Evolutionary conservation across 2,329 filamentous ascomycete genomes (phyloP), one percentile per base, ranked within the genome.

Genomic region (Fusarium decemcellulare): DNA sequence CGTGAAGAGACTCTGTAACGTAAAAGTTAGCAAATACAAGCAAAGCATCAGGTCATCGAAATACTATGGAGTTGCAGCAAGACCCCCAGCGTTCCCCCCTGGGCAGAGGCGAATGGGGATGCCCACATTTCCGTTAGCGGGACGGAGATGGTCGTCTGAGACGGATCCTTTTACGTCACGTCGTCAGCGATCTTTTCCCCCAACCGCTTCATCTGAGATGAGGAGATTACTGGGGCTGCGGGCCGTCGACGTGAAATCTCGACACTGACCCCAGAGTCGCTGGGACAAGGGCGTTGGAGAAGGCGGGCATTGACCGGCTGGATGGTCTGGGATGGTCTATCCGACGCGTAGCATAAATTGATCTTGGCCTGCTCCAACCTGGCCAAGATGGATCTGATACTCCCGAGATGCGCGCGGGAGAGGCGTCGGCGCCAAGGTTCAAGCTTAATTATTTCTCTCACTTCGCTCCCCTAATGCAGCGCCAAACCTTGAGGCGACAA

Each of bases 1-100:
- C 52, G 53, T 48, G 39, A 43, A 54, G 27, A 39, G 58, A 63
- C 63, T 57, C 63, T 70, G 43, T 70, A 54, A 70, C 63, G 67
- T 70, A 70, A 70, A 64, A 70, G 63, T 70, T 70, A 70, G 67
- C 67, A 70, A 70, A 70, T 70, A 34, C 40, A 23, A 34, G 36
- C 44, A 42, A 55, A 27, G 46, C 55, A 70, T 70, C 63, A 70
- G 67, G 63, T 70, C 67, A 70, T 70, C 50, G 18, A 66, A 70
- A 65, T 37, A 10, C 30, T 23, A 16, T 47, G 23, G 27, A 42
- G 43, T n/a, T 39, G 56, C 42, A 29, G 47, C 37, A 16, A 5
- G 61, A 23, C 43, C 54, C 53, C 47, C 53, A 34, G n/a, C 23
- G 27, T 11, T 36, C 16, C 23, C 30, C 14, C 12, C 18, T 23